Evolutionary conservation across 73 alveolate genomes (phyloP), one percentile per base, ranked within the genome.

Genomic region (Halteria grandinella): DNA sequence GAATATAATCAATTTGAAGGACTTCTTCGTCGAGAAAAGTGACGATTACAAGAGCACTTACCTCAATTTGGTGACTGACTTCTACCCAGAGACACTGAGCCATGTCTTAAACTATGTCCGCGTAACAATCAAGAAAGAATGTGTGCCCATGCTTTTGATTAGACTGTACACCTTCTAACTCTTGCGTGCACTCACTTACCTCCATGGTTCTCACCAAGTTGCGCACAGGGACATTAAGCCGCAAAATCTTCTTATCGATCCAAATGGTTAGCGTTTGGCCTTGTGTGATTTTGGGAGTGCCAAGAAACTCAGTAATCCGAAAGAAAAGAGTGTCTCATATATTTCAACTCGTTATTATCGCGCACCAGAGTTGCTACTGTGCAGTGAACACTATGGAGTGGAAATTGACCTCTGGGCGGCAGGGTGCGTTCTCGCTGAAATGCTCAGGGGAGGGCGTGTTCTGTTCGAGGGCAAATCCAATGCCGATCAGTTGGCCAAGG

Each of bases 361-460:
- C 0, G 97, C 98, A 27, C 98, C 98, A 18, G 98, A 92, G 73
- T 73, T 92, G 17, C 81, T 92, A 18, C 54, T 92, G 34, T 96
- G 96, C 14, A 77, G 92, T 39, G 63, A 92, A 34, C 78, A 87
- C 20, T 92, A 92, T 84, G 48, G 76, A 31, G 59, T 79, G 21
- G 94, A 85, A 34, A 91, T 92, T 53, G 98, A 92, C 58, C 80
- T 92, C 4, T 92, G 98, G 98, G 81, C 96, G 59, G 94, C 91
- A 51, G 99, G 99, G 29, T 95, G 98, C 64, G 97, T 95, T 14
- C 88, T 93, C 5, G 95, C 95, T 27, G 99, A 95, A 71, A 70
- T 91, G 87, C 83, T 95, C 36, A 60, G 80, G 24, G 79, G 75
- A 37, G 97, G 97, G 2, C 75, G 74, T 55, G 90, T 93, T 0